These are phyloP conservation scores for Metschnikowia sp. DNA, from an alignment of 805 yeast genomes.

Conservation along the genomic window DNA sequence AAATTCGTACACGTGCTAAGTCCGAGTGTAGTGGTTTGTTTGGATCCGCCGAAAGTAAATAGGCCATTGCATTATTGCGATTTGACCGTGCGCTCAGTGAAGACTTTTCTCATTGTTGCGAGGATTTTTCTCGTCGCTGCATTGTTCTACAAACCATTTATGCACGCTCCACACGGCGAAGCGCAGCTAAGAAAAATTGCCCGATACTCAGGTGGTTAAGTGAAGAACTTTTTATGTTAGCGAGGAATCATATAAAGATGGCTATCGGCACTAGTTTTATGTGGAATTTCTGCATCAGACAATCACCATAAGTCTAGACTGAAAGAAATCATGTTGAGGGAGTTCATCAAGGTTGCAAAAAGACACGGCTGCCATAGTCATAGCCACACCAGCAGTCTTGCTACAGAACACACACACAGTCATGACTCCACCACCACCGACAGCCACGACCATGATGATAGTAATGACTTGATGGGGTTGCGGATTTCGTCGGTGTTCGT, in stretches of 20 bases:
- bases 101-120: background rate
- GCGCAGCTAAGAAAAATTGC: background rate
- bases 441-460: slow-evolving; percentile 35
- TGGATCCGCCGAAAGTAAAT: no score
- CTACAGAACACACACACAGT: slow-evolving; percentile 2
- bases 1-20: no score
- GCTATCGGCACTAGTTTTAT: no score
- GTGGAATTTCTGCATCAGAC: no score
- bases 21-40: no score
- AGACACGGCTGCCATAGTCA: slow-evolving; percentile 5
- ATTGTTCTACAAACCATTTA: background rate
- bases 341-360: slow-evolving; percentile 1
- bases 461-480: slow-evolving; percentile 42
- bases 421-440: background rate
- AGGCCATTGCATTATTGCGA: no score
- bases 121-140: background rate
- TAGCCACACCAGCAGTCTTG: background rate
- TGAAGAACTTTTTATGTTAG: no score
- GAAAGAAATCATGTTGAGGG: background rate
- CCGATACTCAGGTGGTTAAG: background rate
- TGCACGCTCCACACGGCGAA: slow-evolving; percentile 3
- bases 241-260: no score
- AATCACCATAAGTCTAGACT: background rate
- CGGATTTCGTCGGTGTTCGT: slow-evolving; percentile 66
- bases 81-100: no score